Conservation (phyloP, 2,329 filamentous ascomycete genomes). For the Bisporella sp. region DNA sequence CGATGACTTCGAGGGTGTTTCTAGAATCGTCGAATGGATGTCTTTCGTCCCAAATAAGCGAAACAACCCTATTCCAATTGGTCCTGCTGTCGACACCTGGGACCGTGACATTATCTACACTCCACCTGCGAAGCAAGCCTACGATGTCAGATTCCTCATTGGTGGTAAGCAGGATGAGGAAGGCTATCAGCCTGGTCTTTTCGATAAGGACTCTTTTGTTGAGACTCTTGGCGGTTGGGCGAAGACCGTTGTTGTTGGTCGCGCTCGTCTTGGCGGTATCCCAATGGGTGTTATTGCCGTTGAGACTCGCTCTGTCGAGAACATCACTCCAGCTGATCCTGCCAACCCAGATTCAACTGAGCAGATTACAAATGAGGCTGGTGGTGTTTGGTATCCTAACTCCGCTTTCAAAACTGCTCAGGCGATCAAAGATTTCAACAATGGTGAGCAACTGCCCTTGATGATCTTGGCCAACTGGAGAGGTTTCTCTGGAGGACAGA, state of each 20-base stretch:
- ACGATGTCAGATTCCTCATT: conserved; percentile 94
- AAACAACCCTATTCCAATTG: conserved; percentile 86
- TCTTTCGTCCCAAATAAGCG: conserved; percentile 96
- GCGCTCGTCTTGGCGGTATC: conserved; percentile 92
- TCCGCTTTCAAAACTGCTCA: conserved; percentile 99
- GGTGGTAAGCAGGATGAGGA: conserved; percentile 72
- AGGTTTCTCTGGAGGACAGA: conserved; percentile 98
- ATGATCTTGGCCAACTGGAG: conserved; percentile 99
- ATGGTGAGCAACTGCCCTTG: conserved; percentile 92
- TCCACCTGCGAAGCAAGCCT: conserved; percentile 71
- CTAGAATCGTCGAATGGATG: conserved; percentile 97
- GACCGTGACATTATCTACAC: conserved; percentile 84
- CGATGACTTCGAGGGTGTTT: conserved; percentile 96
- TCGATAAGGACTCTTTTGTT: conserved; percentile 94
- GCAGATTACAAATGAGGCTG: conserved; percentile 88
- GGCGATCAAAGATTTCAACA: conserved; percentile 98
- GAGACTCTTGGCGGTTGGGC: conserved; percentile 97
- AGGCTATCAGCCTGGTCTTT: conserved; percentile 84
- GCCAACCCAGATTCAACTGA: conserved; percentile 98
- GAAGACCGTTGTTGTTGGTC: conserved; percentile 90
- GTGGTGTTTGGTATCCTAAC: conserved; percentile 99
- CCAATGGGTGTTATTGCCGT: conserved; percentile 98
- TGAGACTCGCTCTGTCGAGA: conserved; percentile 93
- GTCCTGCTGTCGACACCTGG: conserved; percentile 78
- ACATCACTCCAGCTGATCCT: conserved; percentile 91